Evolutionary conservation across 2,329 filamentous ascomycete genomes (phyloP).

Genomic region (Sporothrix curviconia): DNA sequence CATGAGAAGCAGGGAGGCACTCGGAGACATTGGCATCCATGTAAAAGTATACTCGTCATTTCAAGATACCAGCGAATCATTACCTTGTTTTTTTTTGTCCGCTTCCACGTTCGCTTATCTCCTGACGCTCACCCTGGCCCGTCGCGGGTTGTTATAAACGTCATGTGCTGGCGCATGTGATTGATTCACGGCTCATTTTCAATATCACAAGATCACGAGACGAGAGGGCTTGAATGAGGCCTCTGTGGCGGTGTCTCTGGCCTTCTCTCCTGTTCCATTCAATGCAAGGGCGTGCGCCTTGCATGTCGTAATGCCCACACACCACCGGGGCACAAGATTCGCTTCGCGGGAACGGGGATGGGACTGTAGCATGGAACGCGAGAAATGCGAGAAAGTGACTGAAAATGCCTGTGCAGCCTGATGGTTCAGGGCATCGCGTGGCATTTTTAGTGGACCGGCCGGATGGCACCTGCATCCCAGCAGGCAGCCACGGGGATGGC

Average conservation of each 20-base stretch:
- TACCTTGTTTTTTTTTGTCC: too few relatives aligned
- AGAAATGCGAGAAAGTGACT: too few relatives aligned
- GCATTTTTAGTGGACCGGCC: neutral
- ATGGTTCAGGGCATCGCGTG: too few relatives aligned
- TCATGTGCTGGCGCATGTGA: constrained; percentile 2
- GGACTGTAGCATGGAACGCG: too few relatives aligned
- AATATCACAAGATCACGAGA: neutral
- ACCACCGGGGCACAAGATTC: too few relatives aligned
- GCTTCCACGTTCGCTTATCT: too few relatives aligned
- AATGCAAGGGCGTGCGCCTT: neutral
- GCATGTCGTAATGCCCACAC: constrained; percentile 3
- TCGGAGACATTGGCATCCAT: neutral
- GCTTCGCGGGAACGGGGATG: too few relatives aligned
- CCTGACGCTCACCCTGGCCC: too few relatives aligned
- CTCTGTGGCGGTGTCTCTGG: neutral
- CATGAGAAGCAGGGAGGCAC: neutral
- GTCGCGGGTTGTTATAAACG: neutral
- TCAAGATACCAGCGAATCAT: too few relatives aligned
- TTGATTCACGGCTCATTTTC: neutral
- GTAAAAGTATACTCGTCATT: too few relatives aligned
- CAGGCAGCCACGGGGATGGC: neutral
- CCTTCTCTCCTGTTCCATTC: neutral
- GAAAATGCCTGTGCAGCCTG: too few relatives aligned
- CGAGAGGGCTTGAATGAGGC: neutral
- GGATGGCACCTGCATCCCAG: neutral